Evolutionary conservation across 345 rosid genomes (phyloP).

Genomic region (Eutrema japonicum): DNA sequence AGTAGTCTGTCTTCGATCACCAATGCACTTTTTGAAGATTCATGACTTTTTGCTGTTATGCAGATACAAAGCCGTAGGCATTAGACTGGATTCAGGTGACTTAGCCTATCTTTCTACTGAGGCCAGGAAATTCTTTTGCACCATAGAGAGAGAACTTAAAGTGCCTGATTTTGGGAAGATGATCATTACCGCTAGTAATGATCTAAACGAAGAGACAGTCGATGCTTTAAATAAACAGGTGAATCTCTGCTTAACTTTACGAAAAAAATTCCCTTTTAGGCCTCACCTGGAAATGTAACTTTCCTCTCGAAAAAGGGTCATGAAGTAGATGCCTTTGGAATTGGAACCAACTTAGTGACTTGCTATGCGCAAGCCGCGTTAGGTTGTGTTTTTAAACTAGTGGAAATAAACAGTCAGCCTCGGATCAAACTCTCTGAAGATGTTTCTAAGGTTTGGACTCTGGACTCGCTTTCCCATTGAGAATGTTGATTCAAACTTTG

Average conservation of each 20-base stretch:
- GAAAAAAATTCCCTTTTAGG: neutral
- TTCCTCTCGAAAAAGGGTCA: conserved; percentile 67
- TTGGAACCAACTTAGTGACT: conserved; percentile 92
- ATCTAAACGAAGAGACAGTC: conserved; percentile 92
- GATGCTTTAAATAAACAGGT: conserved; percentile 98
- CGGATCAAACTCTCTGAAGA: conserved; percentile 99
- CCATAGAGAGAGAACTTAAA: conserved; percentile 72
- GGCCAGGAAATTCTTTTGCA: conserved; percentile 67
- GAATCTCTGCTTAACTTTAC: conserved; percentile 7
- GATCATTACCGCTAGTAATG: conserved; percentile 87
- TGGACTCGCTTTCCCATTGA: neutral
- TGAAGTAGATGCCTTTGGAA: conserved; percentile 91
- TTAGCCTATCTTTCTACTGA: conserved; percentile 86
- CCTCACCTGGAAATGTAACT: conserved; percentile 10
- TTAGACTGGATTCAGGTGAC: conserved; percentile 97
- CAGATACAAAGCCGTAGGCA: conserved; percentile 89
- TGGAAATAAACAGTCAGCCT: conserved; percentile 88
- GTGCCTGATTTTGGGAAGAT: conserved; percentile 73
- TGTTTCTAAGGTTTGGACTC: conserved; percentile 73
- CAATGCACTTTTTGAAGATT: neutral
- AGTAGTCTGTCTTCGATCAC: neutral
- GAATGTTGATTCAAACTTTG: conserved; percentile 12
- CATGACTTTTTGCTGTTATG: conserved; percentile 28
- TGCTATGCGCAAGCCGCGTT: conserved; percentile 94
- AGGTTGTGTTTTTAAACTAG: conserved; percentile 98